Percentiles rank a stretch among this genome's conserved stretches.
Evolutionary conservation across 2,329 filamentous ascomycete genomes (phyloP).

Genomic region (Fusarium chuoi): DNA sequence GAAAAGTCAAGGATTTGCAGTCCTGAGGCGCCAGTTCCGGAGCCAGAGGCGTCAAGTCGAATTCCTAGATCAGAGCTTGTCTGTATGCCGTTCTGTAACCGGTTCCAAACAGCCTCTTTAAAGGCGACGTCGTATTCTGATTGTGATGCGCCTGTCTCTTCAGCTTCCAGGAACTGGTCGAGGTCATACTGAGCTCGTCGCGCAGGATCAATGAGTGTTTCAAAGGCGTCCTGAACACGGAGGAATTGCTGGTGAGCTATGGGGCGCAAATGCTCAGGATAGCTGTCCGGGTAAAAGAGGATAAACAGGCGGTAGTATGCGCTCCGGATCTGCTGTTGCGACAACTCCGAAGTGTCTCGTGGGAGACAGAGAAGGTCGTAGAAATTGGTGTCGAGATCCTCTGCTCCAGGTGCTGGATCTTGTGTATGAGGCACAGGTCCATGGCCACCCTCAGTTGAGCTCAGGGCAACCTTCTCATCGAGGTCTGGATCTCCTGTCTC

Average conservation of each 20-base stretch:
- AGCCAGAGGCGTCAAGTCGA: slow-evolving; percentile 48
- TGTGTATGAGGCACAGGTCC: background rate
- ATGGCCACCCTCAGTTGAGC: slow-evolving; percentile 19
- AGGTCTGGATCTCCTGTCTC: slow-evolving; percentile 28
- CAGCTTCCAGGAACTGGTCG: slow-evolving; percentile 35
- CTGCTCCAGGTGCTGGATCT: background rate
- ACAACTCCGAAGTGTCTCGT: slow-evolving; percentile 41
- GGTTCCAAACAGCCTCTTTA: slow-evolving; percentile 32
- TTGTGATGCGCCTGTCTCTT: slow-evolving; percentile 33
- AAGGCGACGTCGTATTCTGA: slow-evolving; percentile 33
- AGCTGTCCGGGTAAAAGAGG: slow-evolving; percentile 56
- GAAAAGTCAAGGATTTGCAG: slow-evolving; percentile 52
- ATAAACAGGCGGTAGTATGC: slow-evolving; percentile 59
- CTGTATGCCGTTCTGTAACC: slow-evolving; percentile 37
- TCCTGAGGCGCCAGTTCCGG: slow-evolving; percentile 2
- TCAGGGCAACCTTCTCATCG: slow-evolving; percentile 21
- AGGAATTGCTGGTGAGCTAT: slow-evolving; percentile 55
- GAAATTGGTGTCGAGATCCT: slow-evolving; percentile 46
- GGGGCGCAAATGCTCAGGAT: slow-evolving; percentile 52
- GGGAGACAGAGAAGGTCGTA: slow-evolving; percentile 60
- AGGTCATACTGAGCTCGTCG: slow-evolving; percentile 56
- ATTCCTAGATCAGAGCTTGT: slow-evolving; percentile 53
- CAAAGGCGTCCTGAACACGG: slow-evolving; percentile 57
- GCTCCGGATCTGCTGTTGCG: slow-evolving; percentile 51
- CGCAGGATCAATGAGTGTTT: slow-evolving; percentile 58